Evolutionary conservation across 441 rosid genomes (phyloP).

Genomic region (Euphorbia celastroides): DNA sequence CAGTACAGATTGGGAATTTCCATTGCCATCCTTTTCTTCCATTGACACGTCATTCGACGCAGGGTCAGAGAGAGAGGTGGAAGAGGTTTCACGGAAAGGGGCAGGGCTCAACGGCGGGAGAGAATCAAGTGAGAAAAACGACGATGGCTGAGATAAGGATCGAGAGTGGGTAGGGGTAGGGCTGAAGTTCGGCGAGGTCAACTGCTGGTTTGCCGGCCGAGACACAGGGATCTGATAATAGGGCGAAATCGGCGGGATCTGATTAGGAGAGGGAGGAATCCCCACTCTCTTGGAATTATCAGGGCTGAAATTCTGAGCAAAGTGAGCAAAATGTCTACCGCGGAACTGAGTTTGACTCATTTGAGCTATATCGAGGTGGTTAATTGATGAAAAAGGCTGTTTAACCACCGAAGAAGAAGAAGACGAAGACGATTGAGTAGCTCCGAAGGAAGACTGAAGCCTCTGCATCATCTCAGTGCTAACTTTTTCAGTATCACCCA

Average conservation of each 20-base stretch:
- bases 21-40: conserved; percentile 57
- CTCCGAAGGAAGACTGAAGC: conserved; percentile 57
- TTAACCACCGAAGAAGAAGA: conserved; percentile 43
- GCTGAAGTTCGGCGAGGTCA: conserved; percentile 41
- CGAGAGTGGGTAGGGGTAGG: conserved; percentile 62
- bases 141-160: conserved; percentile 80
- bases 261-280: conserved; percentile 81
- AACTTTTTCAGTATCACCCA: conserved; percentile 71
- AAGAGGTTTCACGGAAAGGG: conserved; percentile 46
- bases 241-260: conserved; percentile 83
- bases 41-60: conserved; percentile 46
- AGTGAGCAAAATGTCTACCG: conserved; percentile 46
- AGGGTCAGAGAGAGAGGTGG: conserved; percentile 35
- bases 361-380: conserved; percentile 56
- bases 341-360: conserved; percentile 47
- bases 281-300: conserved; percentile 54
- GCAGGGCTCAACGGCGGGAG: conserved; percentile 75
- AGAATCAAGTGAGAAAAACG: conserved; percentile 69
- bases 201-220: conserved; percentile 44
- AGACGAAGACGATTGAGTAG: conserved; percentile 40
- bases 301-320: conserved; percentile 35
- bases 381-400: conserved; percentile 34
- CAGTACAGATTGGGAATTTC: conserved; percentile 44
- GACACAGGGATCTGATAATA: conserved; percentile 74
- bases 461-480: conserved; percentile 65